Evolutionary conservation across 192 early-diverging fungal genomes (phyloP).

Genomic region (Coemansia umbellata): DNA sequence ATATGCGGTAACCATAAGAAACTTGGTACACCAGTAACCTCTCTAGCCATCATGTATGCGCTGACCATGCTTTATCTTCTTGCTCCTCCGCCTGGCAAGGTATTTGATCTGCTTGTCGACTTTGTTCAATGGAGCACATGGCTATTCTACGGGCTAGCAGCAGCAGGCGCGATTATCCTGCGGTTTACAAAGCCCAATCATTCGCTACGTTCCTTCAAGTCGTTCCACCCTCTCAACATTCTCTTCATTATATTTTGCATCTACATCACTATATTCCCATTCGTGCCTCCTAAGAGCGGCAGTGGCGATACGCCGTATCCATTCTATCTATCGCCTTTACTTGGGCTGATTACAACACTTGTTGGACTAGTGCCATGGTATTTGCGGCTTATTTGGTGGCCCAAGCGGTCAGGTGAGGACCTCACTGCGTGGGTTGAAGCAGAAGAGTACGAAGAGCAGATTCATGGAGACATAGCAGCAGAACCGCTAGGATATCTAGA

Average conservation of each 20-base stretch:
- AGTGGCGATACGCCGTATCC: conserved; percentile 29
- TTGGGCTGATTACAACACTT: conserved; percentile 45
- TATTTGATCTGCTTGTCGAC: conserved; percentile 62
- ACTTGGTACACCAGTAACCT: conserved; percentile 45
- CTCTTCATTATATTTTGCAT: conserved; percentile 54
- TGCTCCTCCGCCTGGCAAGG: conserved; percentile 56
- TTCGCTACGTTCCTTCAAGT: conserved; percentile 50
- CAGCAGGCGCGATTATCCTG: conserved; percentile 54
- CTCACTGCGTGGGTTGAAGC: conserved; percentile 25
- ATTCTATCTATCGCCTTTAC: conserved; percentile 50
- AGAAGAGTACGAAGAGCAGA: conserved; percentile 4
- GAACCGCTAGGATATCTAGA: background rate
- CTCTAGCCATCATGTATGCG: conserved; percentile 44
- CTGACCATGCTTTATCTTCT: conserved; percentile 53
- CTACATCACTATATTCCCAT: conserved; percentile 55
- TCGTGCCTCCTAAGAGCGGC: conserved; percentile 47
- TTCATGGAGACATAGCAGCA: background rate
- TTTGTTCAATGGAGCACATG: conserved; percentile 59
- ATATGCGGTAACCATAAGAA: conserved; percentile 46
- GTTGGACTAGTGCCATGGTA: conserved; percentile 47
- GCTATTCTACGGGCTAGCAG: conserved; percentile 58
- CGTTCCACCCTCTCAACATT: conserved; percentile 44
- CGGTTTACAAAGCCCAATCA: conserved; percentile 39
- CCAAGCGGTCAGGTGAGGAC: conserved; percentile 26
- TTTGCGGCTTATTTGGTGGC: conserved; percentile 48